Percentiles rank a stretch among this genome's conserved stretches.
Conservation (phyloP, 495 filamentous ascomycete genomes). For the Tetracladium marchalianum region DNA sequence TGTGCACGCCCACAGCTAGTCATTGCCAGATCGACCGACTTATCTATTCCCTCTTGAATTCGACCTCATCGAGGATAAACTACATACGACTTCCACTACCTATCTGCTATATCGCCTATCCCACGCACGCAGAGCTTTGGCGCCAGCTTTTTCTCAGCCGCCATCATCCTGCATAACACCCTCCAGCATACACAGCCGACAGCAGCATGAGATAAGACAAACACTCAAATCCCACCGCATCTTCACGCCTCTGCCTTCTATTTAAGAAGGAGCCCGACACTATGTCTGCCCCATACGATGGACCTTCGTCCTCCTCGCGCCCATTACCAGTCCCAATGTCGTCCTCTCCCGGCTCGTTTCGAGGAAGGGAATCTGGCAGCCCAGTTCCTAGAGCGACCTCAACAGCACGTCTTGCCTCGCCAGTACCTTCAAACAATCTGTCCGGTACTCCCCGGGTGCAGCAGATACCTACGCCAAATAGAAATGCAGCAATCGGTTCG, state of each 20-base stretch:
- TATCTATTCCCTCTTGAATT: too few relatives aligned
- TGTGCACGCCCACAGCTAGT: too few relatives aligned
- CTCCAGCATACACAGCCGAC: neutral
- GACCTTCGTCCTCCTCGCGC: constrained; percentile 23
- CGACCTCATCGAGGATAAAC: too few relatives aligned
- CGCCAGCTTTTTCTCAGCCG: too few relatives aligned
- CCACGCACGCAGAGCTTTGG: too few relatives aligned
- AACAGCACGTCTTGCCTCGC: constrained; percentile 64
- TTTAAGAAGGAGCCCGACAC: neutral
- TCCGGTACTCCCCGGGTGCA: constrained; percentile 38
- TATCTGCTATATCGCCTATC: too few relatives aligned
- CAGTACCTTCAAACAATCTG: constrained; percentile 44
- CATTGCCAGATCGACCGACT: too few relatives aligned
- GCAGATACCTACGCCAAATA: constrained; percentile 32
- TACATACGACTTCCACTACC: too few relatives aligned
- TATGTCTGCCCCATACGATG: constrained; percentile 28
- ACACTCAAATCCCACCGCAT: neutral
- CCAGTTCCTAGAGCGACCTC: constrained; percentile 52
- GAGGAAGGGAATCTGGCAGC: constrained; percentile 28
- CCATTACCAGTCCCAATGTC: constrained; percentile 30
- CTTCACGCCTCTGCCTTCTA: neutral
- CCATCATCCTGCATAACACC: neutral
- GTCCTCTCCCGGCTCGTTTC: constrained; percentile 36
- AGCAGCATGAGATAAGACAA: neutral
- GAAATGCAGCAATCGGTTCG: constrained; percentile 11